Evolutionary conservation across 2,329 filamentous ascomycete species (phyloP).

Genomic region (Teratosphaeria destructans): DNA sequence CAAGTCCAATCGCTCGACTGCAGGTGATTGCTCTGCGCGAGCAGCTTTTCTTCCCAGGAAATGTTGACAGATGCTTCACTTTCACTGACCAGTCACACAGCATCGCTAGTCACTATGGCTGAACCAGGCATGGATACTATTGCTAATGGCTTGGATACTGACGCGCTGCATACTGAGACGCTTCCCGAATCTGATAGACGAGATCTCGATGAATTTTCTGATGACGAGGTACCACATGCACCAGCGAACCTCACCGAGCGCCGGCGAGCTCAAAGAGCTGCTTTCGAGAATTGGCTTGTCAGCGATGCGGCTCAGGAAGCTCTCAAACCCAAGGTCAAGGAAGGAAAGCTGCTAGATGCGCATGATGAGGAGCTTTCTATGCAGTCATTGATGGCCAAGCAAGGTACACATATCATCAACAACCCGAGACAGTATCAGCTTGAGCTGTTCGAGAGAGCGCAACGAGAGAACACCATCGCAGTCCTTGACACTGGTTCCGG

Average conservation of each 20-base stretch:
- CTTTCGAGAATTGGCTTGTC: constrained; percentile 33
- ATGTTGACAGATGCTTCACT: neutral
- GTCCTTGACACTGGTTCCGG: constrained; percentile 92
- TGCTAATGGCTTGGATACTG: neutral
- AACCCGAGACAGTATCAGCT: constrained; percentile 83
- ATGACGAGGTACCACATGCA: constrained; percentile 13
- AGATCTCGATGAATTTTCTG: constrained; percentile 6
- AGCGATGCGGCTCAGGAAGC: constrained; percentile 34
- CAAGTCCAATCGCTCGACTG: neutral
- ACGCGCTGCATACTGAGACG: neutral
- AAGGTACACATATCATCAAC: constrained; percentile 52
- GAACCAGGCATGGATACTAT: neutral
- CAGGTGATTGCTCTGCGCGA: neutral
- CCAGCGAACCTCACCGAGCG: constrained; percentile 26
- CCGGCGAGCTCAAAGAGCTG: constrained; percentile 31
- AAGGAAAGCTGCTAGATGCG: constrained; percentile 16
- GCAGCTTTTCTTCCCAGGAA: neutral
- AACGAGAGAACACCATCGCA: constrained; percentile 75
- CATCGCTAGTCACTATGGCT: neutral
- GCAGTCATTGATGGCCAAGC: constrained; percentile 42
- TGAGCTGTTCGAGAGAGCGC: constrained; percentile 83
- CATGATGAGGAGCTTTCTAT: constrained; percentile 43
- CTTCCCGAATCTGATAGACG: neutral
- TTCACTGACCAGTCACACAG: neutral
- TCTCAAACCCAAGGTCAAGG: constrained; percentile 29